Base-by-base conservation (phyloP, 345 rosid genomes). In the Trapa incisa region DNA sequence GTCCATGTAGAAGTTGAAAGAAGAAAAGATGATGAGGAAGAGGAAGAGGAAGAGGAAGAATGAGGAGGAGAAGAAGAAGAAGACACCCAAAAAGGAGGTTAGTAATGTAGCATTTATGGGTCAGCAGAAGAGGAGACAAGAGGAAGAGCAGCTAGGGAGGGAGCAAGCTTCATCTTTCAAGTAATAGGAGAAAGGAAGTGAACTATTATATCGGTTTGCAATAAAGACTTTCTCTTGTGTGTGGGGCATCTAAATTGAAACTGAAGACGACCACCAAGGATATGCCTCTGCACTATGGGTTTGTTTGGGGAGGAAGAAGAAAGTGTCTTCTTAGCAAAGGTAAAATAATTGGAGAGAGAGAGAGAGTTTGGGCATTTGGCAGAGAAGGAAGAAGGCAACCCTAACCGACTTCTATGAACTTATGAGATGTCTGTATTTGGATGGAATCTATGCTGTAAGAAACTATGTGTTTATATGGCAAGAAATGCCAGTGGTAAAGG, bases 341-440 rank as follows among this genome's bases (percentile, higher is more conserved):
- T 65, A 64, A 75, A 84, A 72, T 77, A 79, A 74, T 74, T 75
- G 75, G 72, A 52, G 75, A 36, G 72, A 62, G 72, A 48, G 70
- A 37, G 68, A 36, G 65, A 45, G 35, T 4, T 4, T 41, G 43
- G 0, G 43, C 6, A 0, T 41, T 41, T 41, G 43, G 43, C 43
- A 1, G 43, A 41, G 1, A 41, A 41, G 2, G 43, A 41, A 41
- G 43, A 22, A 22, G 29, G 29, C 29, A 22, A 22, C 29, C 29
- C 29, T 22, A 22, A 22, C 29, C 29, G 29, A 22, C 29, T 22
- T 22, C 29, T 22, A 22, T 22, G 29, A 22, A 22, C 29, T 22
- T 22, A 22, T 22, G 29, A 22, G 29, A 22, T 22, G 29, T 22
- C 29, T 22, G 29, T 22, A 22, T 22, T 22, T 22, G 29, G 29